These are phyloP conservation scores for Hymenoscyphus fructigenus DNA, from an alignment of 2,329 filamentous ascomycete genomes.

Conservation along the genomic window DNA sequence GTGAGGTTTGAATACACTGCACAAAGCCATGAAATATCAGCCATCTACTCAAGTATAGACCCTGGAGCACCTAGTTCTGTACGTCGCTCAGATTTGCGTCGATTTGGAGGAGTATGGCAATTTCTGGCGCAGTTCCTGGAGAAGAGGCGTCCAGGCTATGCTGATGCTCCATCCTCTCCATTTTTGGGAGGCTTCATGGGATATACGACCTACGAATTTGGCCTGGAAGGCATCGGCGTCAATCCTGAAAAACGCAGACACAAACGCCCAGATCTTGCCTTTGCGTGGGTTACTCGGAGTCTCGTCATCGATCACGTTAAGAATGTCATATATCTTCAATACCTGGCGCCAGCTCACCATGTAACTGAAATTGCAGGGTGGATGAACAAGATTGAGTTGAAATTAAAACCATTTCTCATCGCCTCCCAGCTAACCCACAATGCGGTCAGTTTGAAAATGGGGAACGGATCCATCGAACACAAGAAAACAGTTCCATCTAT, in stretches of 20 bases:
- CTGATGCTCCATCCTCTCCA: constrained; percentile 43
- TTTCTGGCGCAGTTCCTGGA: constrained; percentile 40
- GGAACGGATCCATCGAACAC: neutral
- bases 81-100: constrained; percentile 14
- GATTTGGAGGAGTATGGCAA: constrained; percentile 35
- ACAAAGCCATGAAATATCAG: constrained; percentile 40
- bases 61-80: neutral
- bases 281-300: constrained; percentile 63
- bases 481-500: constrained; percentile 22
- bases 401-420: constrained; percentile 11
- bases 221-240: constrained; percentile 53
- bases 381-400: constrained; percentile 20
- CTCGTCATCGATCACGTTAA: constrained; percentile 63
- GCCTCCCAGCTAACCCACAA: neutral
- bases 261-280: constrained; percentile 55
- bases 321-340: constrained; percentile 57
- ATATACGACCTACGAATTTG: constrained; percentile 67
- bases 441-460: neutral
- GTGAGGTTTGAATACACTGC: constrained; percentile 57
- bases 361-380: constrained; percentile 11
- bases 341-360: constrained; percentile 43
- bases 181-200: constrained; percentile 73
- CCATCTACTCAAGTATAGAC: constrained; percentile 12
- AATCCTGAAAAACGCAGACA: constrained; percentile 28
- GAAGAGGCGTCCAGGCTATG: constrained; percentile 38